Evolutionary conservation across 805 yeast species (phyloP).

Genomic region (Candida pseudofarinosa): DNA sequence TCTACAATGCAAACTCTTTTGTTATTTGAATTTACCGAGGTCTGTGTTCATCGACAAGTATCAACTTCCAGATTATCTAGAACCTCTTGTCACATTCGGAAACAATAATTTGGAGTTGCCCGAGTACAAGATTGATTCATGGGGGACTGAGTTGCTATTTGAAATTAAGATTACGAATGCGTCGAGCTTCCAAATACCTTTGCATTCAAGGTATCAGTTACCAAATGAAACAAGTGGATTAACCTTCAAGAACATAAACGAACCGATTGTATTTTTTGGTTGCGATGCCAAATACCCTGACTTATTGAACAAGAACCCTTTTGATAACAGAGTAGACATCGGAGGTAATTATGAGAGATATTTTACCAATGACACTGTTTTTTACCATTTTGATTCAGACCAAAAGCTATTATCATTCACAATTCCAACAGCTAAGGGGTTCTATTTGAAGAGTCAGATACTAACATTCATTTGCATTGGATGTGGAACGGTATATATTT

Average conservation of each 20-base stretch:
- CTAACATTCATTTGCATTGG: conserved; percentile 5
- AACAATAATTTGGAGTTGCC: conserved; percentile 37
- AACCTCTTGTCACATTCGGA: conserved; percentile 26
- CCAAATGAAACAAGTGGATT: conserved; percentile 16
- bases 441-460: background rate
- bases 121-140: conserved; percentile 28
- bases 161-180: conserved; percentile 15
- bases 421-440: background rate
- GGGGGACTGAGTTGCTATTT: conserved; percentile 39
- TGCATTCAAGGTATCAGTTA: conserved; percentile 40
- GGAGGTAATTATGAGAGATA: conserved; percentile 34
- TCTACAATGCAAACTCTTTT: conserved; percentile 28
- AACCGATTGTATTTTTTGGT: conserved; percentile 32
- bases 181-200: conserved; percentile 19
- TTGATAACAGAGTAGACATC: conserved; percentile 22
- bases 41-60: conserved; percentile 36
- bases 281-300: conserved; percentile 29
- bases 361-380: conserved; percentile 39
- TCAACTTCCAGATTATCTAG: conserved; percentile 25
- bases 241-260: conserved; percentile 12
- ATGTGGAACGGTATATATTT: conserved; percentile 4
- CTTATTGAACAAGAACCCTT: conserved; percentile 33
- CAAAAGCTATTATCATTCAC: background rate
- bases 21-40: conserved; percentile 27
- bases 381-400: conserved; percentile 23